Conservation (phyloP, 345 rosid genomes). For the Ricinus communis region DNA sequence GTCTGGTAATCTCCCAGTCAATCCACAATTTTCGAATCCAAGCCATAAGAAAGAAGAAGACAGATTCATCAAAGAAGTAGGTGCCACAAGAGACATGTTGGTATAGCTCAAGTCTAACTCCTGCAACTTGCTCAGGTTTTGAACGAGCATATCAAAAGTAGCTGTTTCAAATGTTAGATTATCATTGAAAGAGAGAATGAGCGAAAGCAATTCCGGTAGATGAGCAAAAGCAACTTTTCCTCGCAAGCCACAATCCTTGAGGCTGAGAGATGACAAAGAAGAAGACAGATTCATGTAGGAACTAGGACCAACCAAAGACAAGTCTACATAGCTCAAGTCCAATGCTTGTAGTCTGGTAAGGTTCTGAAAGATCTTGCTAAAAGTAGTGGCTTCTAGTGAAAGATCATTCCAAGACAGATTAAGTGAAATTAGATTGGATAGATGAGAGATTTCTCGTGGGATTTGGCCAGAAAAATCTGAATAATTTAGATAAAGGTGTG, state of each 20-base stretch:
- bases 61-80: background rate
- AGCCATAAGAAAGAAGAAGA: slow-evolving; percentile 2
- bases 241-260: background rate
- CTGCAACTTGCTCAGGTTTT: background rate
- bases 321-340: background rate
- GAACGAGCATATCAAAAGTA: background rate
- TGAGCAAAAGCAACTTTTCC: background rate
- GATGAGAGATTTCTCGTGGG: no score
- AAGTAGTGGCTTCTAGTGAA: no score
- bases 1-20: background rate
- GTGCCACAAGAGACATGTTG: slow-evolving; percentile 14
- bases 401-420: no score
- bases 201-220: background rate
- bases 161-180: background rate
- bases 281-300: slow-evolving; percentile 6
- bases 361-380: background rate
- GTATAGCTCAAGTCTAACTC: background rate
- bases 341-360: background rate
- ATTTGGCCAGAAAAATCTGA: no score
- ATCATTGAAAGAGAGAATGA: no score
- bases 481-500: no score
- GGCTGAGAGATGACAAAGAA: background rate
- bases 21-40: background rate
- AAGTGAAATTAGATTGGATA: no score
- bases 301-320: background rate